Percentiles rank a stretch among this genome's conserved stretches.
These are phyloP conservation scores for Austroboletus olivaceoglutinosus DNA, from an alignment of 1,284 basidiomycete genomes.

Conservation along the genomic window DNA sequence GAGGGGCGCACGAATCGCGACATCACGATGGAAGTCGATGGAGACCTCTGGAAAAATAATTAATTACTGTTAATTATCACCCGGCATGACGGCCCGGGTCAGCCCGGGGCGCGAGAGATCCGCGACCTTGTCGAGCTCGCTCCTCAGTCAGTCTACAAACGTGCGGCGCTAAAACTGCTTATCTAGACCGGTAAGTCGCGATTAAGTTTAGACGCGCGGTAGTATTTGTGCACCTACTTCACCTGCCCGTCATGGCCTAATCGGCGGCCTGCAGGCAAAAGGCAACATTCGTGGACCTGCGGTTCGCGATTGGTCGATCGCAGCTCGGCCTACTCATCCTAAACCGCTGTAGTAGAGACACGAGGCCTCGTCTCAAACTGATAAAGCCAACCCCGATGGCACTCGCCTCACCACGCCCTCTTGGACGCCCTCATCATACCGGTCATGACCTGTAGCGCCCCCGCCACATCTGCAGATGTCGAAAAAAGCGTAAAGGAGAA, in stretches of 20 bases:
- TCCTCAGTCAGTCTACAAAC: not conserved
- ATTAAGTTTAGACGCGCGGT: not conserved
- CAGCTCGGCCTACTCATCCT: too few relatives aligned
- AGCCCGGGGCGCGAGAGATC: too few relatives aligned
- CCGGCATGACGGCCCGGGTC: too few relatives aligned
- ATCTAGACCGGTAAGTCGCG: too few relatives aligned
- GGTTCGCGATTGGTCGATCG: not conserved
- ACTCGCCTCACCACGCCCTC: not conserved
- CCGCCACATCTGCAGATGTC: not conserved
- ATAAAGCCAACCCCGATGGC: too few relatives aligned
- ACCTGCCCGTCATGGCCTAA: not conserved
- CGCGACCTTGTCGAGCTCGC: not conserved
- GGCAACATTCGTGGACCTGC: too few relatives aligned
- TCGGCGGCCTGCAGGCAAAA: too few relatives aligned
- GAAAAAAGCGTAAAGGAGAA: not conserved
- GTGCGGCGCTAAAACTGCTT: not conserved
- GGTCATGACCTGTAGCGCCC: not conserved
- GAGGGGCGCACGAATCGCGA: conserved; percentile 71
- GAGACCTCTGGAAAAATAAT: not conserved
- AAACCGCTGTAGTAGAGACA: too few relatives aligned
- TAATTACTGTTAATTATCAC: not conserved
- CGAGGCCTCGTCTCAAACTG: too few relatives aligned
- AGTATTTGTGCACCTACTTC: not conserved
- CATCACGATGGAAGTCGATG: conserved; percentile 37
- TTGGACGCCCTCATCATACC: not conserved